Conservation (phyloP, 169 alveolate genomes). For the Babesia bigemina region DNA sequence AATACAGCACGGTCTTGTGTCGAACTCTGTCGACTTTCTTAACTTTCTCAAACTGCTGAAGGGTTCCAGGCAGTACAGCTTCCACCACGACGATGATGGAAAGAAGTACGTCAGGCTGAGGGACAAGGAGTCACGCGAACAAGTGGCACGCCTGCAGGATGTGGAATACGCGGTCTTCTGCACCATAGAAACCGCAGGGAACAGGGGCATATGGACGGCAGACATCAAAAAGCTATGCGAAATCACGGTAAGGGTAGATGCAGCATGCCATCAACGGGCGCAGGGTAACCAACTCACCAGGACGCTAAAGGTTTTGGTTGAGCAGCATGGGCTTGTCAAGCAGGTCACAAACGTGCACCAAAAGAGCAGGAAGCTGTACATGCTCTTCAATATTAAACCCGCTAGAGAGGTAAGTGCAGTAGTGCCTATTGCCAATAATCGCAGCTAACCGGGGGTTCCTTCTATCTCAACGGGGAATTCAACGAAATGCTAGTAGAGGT, state of each 20-base stretch:
- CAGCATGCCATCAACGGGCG: not conserved
- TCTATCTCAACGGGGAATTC: constrained; percentile 89
- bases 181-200: constrained; percentile 89
- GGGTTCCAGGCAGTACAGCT: constrained; percentile 50
- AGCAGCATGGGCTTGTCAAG: constrained; percentile 81
- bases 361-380: constrained; percentile 88
- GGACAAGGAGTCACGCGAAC: constrained; percentile 79
- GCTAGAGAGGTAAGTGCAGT: constrained; percentile 80
- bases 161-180: constrained; percentile 87
- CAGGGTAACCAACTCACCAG: constrained; percentile 87
- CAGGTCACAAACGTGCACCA: constrained; percentile 88
- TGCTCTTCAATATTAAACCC: constrained; percentile 86
- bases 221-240: constrained; percentile 88
- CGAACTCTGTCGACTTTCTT: constrained; percentile 50
- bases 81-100: constrained; percentile 48
- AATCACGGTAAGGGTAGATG: constrained; percentile 62
- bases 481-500: constrained; percentile 86
- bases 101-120: constrained; percentile 72
- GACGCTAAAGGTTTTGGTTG: constrained; percentile 84
- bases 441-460: constrained; percentile 89
- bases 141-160: constrained; percentile 80
- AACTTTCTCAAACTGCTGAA: constrained; percentile 48
- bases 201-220: constrained; percentile 90
- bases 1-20: constrained; percentile 49
- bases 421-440: not conserved